A percentile compares a stretch with the other conserved stretches of the same genome.
phyloP scores from a whole-genome alignment of 2,329 filamentous ascomycete species.

The Didymella segeticola region DNA sequence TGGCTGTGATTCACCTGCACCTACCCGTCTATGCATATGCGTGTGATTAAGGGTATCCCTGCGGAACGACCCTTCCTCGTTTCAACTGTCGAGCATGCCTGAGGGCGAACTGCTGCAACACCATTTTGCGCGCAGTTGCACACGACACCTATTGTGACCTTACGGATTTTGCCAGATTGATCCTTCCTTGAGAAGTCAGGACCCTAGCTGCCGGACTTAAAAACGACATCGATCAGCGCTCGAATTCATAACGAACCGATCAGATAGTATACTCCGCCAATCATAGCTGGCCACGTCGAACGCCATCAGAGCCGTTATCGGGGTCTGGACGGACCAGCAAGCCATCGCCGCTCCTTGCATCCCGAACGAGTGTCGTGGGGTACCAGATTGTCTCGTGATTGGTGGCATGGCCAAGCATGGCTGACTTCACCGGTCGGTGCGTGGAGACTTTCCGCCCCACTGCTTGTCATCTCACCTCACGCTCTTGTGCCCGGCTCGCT shows the following conservation, averaged over 20 bases:
- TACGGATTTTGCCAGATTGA: neutral
- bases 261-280: conserved; percentile 41
- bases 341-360: conserved; percentile 47
- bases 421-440: conserved; percentile 38
- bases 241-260: conserved; percentile 34
- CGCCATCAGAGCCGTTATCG: conserved; percentile 48
- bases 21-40: conserved; percentile 49
- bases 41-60: conserved; percentile 45
- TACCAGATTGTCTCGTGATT: conserved; percentile 29
- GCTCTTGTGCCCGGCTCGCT: conserved; percentile 31
- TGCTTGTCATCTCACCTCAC: conserved; percentile 34
- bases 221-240: conserved; percentile 20
- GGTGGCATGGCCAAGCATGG: conserved; percentile 18
- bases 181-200: neutral
- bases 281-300: conserved; percentile 47
- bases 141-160: conserved; percentile 22
- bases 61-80: conserved; percentile 25
- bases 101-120: conserved; percentile 26
- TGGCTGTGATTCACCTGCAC: conserved; percentile 42
- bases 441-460: conserved; percentile 27
- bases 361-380: conserved; percentile 37
- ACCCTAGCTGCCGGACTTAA: conserved; percentile 1
- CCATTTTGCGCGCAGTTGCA: conserved; percentile 29
- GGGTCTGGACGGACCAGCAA: conserved; percentile 39
- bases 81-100: conserved; percentile 28